A percentile compares a stretch with the other conserved stretches of the same genome.
Conservation (phyloP, 1,139 yeast species). For the Yueomyces sp. region DNA sequence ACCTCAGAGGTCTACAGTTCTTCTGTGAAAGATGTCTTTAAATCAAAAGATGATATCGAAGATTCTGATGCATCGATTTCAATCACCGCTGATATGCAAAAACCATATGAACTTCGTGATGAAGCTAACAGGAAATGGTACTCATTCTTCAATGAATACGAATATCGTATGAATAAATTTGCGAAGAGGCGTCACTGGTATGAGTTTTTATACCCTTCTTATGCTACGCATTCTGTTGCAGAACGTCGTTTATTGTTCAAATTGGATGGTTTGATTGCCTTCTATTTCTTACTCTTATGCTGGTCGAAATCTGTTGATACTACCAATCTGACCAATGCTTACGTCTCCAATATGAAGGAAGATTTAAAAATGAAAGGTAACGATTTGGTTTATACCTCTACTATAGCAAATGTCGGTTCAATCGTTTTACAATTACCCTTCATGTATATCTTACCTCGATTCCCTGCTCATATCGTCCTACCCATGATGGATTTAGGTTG, state of each 20-base stretch:
- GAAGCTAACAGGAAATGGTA: constrained; percentile 54
- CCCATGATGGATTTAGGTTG: constrained; percentile 52
- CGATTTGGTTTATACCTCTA: constrained; percentile 49
- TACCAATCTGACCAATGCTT: constrained; percentile 49
- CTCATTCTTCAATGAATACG: constrained; percentile 52
- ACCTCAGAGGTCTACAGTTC: no score
- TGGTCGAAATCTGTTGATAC: constrained; percentile 64
- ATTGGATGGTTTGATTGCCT: constrained; percentile 46
- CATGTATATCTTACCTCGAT: constrained; percentile 30
- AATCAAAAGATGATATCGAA: not conserved
- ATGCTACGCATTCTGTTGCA: constrained; percentile 42
- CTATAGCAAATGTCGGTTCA: constrained; percentile 46
- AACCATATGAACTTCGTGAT: constrained; percentile 26
- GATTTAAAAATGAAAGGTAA: constrained; percentile 51
- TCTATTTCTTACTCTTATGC: constrained; percentile 50
- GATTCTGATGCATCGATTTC: not conserved
- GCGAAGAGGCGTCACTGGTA: constrained; percentile 39
- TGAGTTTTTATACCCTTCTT: constrained; percentile 29
- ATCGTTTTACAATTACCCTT: constrained; percentile 44
- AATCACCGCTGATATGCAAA: no score
- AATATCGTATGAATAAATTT: constrained; percentile 36
- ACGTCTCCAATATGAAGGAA: constrained; percentile 51
- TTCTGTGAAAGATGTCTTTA: no score
- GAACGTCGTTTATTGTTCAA: constrained; percentile 44
- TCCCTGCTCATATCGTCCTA: constrained; percentile 41